Conservation (phyloP, 2,329 filamentous ascomycete species). For the Daldinia eschscholtzii region DNA sequence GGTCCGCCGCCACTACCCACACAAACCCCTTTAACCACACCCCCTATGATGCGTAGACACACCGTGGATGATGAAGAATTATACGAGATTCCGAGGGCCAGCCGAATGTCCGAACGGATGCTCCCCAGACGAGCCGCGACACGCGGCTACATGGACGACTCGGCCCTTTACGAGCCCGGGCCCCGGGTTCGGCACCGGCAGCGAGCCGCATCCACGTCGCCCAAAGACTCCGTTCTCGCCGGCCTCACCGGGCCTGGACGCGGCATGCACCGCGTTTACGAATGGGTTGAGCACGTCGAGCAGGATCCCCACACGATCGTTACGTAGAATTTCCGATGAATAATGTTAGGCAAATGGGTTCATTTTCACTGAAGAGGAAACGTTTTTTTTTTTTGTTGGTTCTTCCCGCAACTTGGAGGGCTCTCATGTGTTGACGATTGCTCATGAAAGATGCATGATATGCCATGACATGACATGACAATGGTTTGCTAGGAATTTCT, state of each 20-base stretch:
- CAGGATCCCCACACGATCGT: slow-evolving; percentile 25
- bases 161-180: slow-evolving; percentile 41
- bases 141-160: slow-evolving; percentile 48
- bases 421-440: slow-evolving; percentile 30
- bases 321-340: slow-evolving; percentile 16
- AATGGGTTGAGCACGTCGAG: slow-evolving; percentile 51
- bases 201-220: slow-evolving; percentile 43
- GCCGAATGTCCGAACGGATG: slow-evolving; percentile 51
- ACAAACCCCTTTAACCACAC: slow-evolving; percentile 45
- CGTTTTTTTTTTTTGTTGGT: neutral
- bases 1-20: slow-evolving; percentile 50
- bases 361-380: slow-evolving; percentile 15
- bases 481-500: slow-evolving; percentile 13
- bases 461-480: slow-evolving; percentile 10
- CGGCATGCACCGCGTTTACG: slow-evolving; percentile 52
- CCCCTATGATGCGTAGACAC: slow-evolving; percentile 55
- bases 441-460: slow-evolving; percentile 31
- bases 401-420: neutral
- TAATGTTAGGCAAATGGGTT: slow-evolving; percentile 14
- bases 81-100: slow-evolving; percentile 52
- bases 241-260: slow-evolving; percentile 51
- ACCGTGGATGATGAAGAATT: slow-evolving; percentile 59
- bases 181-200: slow-evolving; percentile 45
- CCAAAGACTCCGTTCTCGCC: slow-evolving; percentile 50
- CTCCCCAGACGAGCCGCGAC: slow-evolving; percentile 45